Conservation (phyloP, 1,284 basidiomycete genomes). For the Puccinia polysora region DNA sequence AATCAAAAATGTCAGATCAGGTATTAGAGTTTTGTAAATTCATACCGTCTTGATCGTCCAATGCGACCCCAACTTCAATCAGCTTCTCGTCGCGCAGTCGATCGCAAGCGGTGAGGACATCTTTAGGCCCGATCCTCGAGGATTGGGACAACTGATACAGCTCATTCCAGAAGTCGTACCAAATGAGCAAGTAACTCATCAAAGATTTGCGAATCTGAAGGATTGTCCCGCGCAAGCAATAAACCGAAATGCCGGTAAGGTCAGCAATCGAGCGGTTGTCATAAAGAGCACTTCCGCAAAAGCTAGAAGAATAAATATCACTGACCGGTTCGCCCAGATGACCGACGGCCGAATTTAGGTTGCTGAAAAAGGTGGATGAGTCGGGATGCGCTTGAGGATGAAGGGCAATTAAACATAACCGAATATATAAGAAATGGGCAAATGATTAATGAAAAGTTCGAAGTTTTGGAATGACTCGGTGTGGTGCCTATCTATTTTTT, state of each 20-base stretch:
- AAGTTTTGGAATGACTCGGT: too few relatives aligned
- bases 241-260: too few relatives aligned
- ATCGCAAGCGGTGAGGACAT: conserved; percentile 79
- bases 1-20: too few relatives aligned
- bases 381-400: background rate
- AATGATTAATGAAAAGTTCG: too few relatives aligned
- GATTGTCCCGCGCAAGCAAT: too few relatives aligned
- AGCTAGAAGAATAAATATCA: background rate
- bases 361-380: background rate
- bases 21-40: too few relatives aligned
- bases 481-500: too few relatives aligned
- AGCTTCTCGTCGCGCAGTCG: conserved; percentile 83
- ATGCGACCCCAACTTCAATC: conserved; percentile 83
- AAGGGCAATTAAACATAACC: background rate
- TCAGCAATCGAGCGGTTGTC: too few relatives aligned
- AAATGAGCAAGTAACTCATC: conserved; percentile 78
- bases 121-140: conserved; percentile 60
- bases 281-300: too few relatives aligned
- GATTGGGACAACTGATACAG: conserved; percentile 75
- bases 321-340: conserved; percentile 11
- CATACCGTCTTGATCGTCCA: conserved; percentile 91
- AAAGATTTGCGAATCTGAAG: conserved; percentile 53
- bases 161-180: conserved; percentile 86
- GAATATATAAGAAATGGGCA: background rate
- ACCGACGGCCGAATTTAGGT: background rate